Evolutionary conservation across 495 filamentous ascomycete genomes (phyloP), one percentile per base, ranked within the genome.

Genomic region (Evernia prunastri): DNA sequence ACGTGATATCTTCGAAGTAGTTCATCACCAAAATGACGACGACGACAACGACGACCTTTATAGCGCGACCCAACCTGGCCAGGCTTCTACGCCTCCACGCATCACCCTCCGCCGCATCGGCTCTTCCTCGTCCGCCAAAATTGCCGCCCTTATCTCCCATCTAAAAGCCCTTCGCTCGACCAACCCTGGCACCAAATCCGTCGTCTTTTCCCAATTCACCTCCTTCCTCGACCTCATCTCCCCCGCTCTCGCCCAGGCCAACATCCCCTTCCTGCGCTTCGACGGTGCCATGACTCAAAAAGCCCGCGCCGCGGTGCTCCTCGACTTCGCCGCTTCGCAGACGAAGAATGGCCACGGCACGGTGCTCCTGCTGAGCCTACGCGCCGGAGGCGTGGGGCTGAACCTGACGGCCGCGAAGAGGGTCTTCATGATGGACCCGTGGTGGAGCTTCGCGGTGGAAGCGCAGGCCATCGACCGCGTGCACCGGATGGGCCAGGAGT

Each of bases 341-440:
- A 42, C 65, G 4, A 49, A 40, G 4, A 62, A 71, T 33, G 73
- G 72, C 12, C 43, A 68, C 20, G 66, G 67, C 23, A 79, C 78
- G 13, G 84, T 97, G 42, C 78, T 98, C 31, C 75, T 98, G 15
- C 79, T 98, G 64, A 92, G 88, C 70, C 81, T 98, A 63, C 83
- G 91, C 56, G 94, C 95, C 4, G 94, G 94, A 25, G 94, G 94
- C 36, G 94, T 98, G 4, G 94, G 94, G 0, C 78, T 98, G 43
- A 98, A 98, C 70, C 79, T 99, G 51, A 97, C 92, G 6, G 83
- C 84, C 60, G 94, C 94, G 20, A 89, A 86, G 67, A 79, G 89
- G 60, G 95, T 97, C 15, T 97, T 87, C 73, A 91, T 99, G 88
- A 96, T 97, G 93, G 95, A 99, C 75, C 93, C 95, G 0, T 99